These are phyloP conservation scores for Amaranthus hypochondriacus DNA, from an alignment of 148 eudicot species.

Conservation along the genomic window DNA sequence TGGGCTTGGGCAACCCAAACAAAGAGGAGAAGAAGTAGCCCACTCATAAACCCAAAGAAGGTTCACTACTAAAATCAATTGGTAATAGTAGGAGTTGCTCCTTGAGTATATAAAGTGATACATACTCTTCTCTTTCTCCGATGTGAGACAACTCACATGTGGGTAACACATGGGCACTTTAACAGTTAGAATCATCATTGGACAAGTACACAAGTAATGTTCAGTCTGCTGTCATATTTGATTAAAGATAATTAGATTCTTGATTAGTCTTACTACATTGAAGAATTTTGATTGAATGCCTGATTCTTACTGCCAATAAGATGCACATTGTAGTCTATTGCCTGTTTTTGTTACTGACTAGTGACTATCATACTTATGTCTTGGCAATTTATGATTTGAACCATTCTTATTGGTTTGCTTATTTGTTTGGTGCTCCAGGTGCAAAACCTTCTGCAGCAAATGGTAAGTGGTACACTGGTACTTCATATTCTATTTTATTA, in stretches of 20 bases:
- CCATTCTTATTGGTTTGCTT: constrained; percentile 10
- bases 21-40: too few species aligned
- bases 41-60: too few species aligned
- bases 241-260: not conserved
- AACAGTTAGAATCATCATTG: not conserved
- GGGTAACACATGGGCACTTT: too few species aligned
- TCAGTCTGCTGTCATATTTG: not conserved
- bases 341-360: not conserved
- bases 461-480: constrained; percentile 33
- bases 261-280: not conserved
- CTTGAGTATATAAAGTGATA: too few species aligned
- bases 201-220: not conserved
- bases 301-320: not conserved
- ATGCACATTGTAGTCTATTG: not conserved
- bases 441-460: constrained; percentile 58
- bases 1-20: too few species aligned
- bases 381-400: not conserved
- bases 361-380: not conserved
- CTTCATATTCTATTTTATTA: not conserved
- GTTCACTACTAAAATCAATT: too few species aligned
- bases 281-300: not conserved
- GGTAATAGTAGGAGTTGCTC: too few species aligned
- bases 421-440: constrained; percentile 30
- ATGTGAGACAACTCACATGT: too few species aligned
- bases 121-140: too few species aligned